Conservation (phyloP, 192 early-diverging fungal genomes). For the Chytriomyces sp. region DNA sequence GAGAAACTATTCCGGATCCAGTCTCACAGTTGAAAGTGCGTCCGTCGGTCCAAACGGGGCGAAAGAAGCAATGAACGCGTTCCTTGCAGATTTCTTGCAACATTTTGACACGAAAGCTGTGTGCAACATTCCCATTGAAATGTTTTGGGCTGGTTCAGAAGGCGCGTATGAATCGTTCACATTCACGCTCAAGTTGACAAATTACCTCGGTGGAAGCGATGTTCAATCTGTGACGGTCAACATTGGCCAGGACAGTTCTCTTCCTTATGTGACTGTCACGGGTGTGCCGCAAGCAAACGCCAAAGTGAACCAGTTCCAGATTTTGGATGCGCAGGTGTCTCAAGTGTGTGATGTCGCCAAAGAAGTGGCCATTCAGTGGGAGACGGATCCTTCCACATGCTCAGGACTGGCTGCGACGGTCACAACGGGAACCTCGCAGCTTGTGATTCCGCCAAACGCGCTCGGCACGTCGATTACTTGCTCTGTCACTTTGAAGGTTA, state of each 20-base stretch:
- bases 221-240: background rate
- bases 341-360: slow-evolving; percentile 16
- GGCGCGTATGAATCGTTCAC: background rate
- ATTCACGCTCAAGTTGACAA: slow-evolving; percentile 24
- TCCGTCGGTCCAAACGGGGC: background rate
- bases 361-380: slow-evolving; percentile 18
- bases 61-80: background rate
- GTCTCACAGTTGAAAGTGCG: background rate
- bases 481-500: slow-evolving; percentile 3
- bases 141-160: background rate
- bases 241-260: slow-evolving; percentile 1
- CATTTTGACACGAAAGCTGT: slow-evolving; percentile 10
- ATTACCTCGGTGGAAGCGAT: slow-evolving; percentile 21
- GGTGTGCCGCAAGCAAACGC: slow-evolving; percentile 10
- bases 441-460: slow-evolving; percentile 27
- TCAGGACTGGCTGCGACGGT: slow-evolving; percentile 20
- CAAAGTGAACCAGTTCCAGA: slow-evolving; percentile 29
- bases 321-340: slow-evolving; percentile 7
- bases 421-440: background rate
- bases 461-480: slow-evolving; percentile 22
- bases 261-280: slow-evolving; percentile 10
- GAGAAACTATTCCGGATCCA: slow-evolving; percentile 21
- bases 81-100: slow-evolving; percentile 11
- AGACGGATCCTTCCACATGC: background rate
- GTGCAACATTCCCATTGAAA: slow-evolving; percentile 6